Evolutionary conservation across 2,329 filamentous ascomycete genomes (phyloP), one percentile per base, ranked within the genome.

Genomic region (Aspergillaceae sp.): DNA sequence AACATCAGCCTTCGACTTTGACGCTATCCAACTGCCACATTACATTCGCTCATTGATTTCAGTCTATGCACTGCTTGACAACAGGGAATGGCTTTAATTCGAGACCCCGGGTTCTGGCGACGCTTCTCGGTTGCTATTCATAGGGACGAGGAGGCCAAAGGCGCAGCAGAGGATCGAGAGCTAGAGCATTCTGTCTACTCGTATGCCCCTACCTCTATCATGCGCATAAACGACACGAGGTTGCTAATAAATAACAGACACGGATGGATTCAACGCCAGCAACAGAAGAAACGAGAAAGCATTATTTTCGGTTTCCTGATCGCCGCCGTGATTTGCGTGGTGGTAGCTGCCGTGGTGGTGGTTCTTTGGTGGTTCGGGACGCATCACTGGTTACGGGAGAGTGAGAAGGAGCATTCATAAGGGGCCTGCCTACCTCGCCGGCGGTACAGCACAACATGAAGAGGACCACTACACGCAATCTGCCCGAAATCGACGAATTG

Each of bases 81-180:
- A 4, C 30, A 9, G 38, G 38, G 36, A 8, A 76, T 76, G 74
- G 69, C 71, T n/a, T 66, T 68, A 40, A 69, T 76, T 48, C 73
- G 72, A 51, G 78, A 82, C 56, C 77, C 77, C 27, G 70, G 68
- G 42, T 82, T 81, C 65, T 82, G 78, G 78, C 72, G 73, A 46
- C 74, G 78, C 55, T 81, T 81, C 67, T 78, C 74, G 48, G 62
- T 69, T 43, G 78, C 78, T 34, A 75, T 79, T 1, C 78, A 79
- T 57, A 62, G 71, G 43, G 75, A 80, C 52, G 77, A 79, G 55
- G 70, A 74, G 52, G 59, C 60, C 3, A 63, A 60, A 40, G 51
- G 54, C 7, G 38, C 49, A 4, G 29, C 44, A 26, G 51, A 55
- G 8, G 51, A 49, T 4, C 51, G 53, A 29, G 51, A 59, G 42